These are phyloP conservation scores for Tetracentron sinense DNA, from an alignment of 164 flowering plant species.

Conservation along the genomic window DNA sequence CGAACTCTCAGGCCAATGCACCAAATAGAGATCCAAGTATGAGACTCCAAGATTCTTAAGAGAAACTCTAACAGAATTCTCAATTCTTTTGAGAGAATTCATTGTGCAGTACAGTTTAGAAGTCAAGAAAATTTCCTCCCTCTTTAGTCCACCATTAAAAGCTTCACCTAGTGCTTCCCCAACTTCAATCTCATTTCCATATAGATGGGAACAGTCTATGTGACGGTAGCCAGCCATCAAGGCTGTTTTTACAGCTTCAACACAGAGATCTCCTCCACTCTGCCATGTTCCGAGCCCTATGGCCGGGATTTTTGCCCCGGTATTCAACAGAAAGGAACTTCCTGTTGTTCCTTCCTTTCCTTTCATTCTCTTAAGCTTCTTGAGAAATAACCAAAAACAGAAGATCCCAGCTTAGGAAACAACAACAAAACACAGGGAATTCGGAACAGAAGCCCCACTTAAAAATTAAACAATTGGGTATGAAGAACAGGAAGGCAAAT, in stretches of 20 bases:
- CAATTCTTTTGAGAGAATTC: constrained; percentile 57
- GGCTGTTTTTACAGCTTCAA: constrained; percentile 60
- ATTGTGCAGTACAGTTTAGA: constrained; percentile 56
- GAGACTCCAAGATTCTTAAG: constrained; percentile 60
- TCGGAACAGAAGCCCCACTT: not conserved
- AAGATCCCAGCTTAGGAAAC: not conserved
- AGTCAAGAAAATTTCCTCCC: constrained; percentile 67
- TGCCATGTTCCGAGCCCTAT: constrained; percentile 82
- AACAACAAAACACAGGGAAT: not conserved
- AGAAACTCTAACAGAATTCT: constrained; percentile 57
- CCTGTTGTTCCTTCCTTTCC: constrained; percentile 25
- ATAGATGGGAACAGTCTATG: constrained; percentile 69
- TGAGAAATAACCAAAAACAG: constrained; percentile 3
- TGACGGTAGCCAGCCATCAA: constrained; percentile 59
- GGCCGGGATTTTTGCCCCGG: constrained; percentile 58
- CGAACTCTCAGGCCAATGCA: constrained; percentile 67
- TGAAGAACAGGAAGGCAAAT: not conserved
- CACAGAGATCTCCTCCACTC: constrained; percentile 62
- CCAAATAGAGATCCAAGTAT: constrained; percentile 61
- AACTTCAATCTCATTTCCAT: constrained; percentile 64
- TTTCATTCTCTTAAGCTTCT: constrained; percentile 21
- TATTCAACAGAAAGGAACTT: constrained; percentile 47
- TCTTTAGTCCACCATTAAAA: constrained; percentile 39
- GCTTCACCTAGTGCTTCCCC: constrained; percentile 58
- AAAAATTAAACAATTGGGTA: not conserved